These are phyloP conservation scores for Vavraia culicis DNA, from an alignment of 371 early-diverging fungal genomes.

Conservation along the genomic window DNA sequence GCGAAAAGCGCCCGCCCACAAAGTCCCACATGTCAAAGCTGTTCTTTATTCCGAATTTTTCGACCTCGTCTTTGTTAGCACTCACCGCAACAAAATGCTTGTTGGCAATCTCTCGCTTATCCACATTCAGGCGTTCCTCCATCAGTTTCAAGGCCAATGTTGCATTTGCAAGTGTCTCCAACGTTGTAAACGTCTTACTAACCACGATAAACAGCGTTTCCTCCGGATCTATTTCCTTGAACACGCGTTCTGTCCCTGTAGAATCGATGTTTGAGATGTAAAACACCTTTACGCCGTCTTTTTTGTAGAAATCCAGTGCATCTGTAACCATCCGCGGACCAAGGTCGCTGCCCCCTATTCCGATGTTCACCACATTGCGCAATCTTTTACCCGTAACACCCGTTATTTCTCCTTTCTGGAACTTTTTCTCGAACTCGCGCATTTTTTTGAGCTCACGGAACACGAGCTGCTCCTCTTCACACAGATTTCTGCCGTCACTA, in stretches of 20 bases:
- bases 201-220: slow-evolving; percentile 82
- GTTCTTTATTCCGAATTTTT: slow-evolving; percentile 72
- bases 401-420: slow-evolving; percentile 67
- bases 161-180: slow-evolving; percentile 89
- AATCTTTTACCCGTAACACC: slow-evolving; percentile 76
- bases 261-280: slow-evolving; percentile 95
- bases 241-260: slow-evolving; percentile 67
- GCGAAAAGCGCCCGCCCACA: slow-evolving; percentile 95
- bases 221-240: slow-evolving; percentile 63
- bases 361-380: slow-evolving; percentile 84
- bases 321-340: slow-evolving; percentile 94
- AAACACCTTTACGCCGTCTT: slow-evolving; percentile 52
- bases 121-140: not conserved
- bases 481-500: slow-evolving; percentile 15
- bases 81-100: slow-evolving; percentile 94
- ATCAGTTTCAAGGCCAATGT: slow-evolving; percentile 52
- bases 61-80: slow-evolving; percentile 68
- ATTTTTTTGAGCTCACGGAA: slow-evolving; percentile 73
- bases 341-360: slow-evolving; percentile 96
- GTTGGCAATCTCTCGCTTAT: slow-evolving; percentile 25
- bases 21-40: slow-evolving; percentile 99
- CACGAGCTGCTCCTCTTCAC: slow-evolving; percentile 48
- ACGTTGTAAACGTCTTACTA: slow-evolving; percentile 91
- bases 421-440: slow-evolving; percentile 54
- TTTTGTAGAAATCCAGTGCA: slow-evolving; percentile 68